These are phyloP conservation scores for Pleoardoris graminearum DNA, from an alignment of 2,329 filamentous ascomycete genomes.

Conservation along the genomic window DNA sequence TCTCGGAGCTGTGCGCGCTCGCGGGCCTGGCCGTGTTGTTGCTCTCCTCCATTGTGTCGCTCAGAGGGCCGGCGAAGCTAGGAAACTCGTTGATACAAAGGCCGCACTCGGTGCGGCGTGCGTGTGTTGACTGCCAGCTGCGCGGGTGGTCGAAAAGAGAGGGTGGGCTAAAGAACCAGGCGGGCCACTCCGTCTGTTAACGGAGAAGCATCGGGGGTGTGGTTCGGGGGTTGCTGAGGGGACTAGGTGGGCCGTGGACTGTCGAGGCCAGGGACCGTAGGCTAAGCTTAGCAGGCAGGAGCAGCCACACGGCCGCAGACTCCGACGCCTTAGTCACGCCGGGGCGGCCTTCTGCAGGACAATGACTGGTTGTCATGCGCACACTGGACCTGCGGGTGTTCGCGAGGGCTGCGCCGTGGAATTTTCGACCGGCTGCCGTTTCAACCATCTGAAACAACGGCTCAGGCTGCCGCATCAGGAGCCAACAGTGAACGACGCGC, in stretches of 20 bases:
- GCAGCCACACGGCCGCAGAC: conserved; percentile 8
- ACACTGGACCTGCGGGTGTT: not conserved
- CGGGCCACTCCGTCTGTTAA: conserved; percentile 5
- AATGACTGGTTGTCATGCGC: not conserved
- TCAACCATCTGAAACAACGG: conserved; percentile 2
- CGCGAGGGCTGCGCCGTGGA: not conserved
- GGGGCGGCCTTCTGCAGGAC: not conserved
- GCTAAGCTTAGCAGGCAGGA: conserved; percentile 7
- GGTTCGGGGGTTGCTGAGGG: conserved; percentile 12
- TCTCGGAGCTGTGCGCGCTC: conserved; percentile 40
- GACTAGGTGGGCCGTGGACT: conserved; percentile 11
- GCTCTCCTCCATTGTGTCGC: conserved; percentile 27
- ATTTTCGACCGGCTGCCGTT: not conserved
- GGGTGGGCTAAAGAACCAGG: conserved; percentile 2
- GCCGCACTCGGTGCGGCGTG: conserved; percentile 21
- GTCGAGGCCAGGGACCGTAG: conserved; percentile 9
- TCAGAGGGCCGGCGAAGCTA: not conserved
- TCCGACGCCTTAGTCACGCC: conserved; percentile 3
- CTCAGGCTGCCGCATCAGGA: not conserved
- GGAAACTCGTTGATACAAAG: conserved; percentile 17
- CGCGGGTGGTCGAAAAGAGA: conserved; percentile 7
- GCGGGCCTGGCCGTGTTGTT: conserved; percentile 26
- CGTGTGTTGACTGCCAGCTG: not conserved
- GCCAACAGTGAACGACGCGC: not conserved
- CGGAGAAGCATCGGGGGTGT: conserved; percentile 5